Conservation (phyloP, 305 asterid species). For the Fraxinus velutina region DNA sequence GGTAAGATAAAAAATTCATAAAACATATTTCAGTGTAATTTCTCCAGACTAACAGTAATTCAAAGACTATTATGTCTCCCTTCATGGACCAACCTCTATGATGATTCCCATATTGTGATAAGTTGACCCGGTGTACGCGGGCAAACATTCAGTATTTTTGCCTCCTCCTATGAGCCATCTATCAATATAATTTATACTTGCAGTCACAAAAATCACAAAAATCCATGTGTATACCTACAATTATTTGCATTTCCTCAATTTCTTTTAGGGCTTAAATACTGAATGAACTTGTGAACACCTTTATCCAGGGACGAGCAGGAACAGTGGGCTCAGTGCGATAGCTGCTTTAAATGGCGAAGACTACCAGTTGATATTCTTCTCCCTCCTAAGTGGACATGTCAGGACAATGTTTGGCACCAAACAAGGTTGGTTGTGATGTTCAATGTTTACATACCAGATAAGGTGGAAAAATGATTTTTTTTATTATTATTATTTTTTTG, state of each 20-base stretch:
- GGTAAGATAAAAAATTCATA: slow-evolving; percentile 47
- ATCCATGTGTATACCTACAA: neutral
- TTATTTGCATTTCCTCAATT: neutral
- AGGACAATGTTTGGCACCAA: slow-evolving; percentile 50
- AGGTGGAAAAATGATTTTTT: neutral
- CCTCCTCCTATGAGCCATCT: neutral
- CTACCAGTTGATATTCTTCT: slow-evolving; percentile 68
- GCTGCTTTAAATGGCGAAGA: slow-evolving; percentile 79
- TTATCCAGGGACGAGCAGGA: slow-evolving; percentile 61
- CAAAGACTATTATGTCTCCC: neutral
- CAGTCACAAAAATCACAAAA: neutral
- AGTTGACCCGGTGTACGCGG: neutral
- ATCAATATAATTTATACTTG: neutral
- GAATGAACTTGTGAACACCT: slow-evolving; percentile 14
- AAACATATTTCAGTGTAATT: neutral
- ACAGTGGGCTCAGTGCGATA: slow-evolving; percentile 90
- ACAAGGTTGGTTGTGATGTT: slow-evolving; percentile 40
- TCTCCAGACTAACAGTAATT: neutral
- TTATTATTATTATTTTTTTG: neutral
- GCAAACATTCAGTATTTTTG: neutral
- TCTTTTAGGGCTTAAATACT: neutral
- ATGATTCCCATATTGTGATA: neutral
- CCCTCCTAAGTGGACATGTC: slow-evolving; percentile 85
- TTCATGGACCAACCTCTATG: neutral
- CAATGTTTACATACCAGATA: neutral